A percentile compares a stretch with the other conserved stretches of the same genome.
Evolutionary conservation across 441 rosid genomes (phyloP).

Genomic region (Erodium moschatum): DNA sequence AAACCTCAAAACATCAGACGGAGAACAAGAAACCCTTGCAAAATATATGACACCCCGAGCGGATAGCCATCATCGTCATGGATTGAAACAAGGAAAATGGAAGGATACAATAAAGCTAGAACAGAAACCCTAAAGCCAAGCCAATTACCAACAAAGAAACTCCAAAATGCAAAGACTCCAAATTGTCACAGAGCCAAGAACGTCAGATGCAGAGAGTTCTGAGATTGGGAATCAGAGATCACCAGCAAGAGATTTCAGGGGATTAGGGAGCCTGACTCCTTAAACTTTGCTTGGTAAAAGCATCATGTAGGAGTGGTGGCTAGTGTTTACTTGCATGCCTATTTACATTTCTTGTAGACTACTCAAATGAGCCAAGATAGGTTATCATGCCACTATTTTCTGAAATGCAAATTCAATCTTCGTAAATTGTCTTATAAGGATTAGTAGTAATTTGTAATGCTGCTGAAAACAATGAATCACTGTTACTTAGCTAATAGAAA

Average conservation of each 20-base stretch:
- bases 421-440: not conserved
- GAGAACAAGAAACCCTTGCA: not conserved
- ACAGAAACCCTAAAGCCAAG: not conserved
- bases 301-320: not conserved
- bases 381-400: not conserved
- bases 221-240: too few species aligned
- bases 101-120: not conserved
- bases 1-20: not conserved
- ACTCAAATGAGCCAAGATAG: not conserved
- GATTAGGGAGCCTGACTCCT: not conserved
- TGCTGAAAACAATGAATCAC: not conserved
- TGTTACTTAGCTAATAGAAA: slow-evolving; percentile 12
- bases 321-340: not conserved
- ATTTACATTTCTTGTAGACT: not conserved
- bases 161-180: not conserved
- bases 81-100: not conserved
- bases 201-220: too few species aligned
- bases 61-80: not conserved
- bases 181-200: too few species aligned
- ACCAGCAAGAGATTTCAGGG: not conserved
- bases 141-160: not conserved
- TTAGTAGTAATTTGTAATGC: not conserved
- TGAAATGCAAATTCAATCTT: not conserved
- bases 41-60: not conserved
- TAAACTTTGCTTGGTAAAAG: not conserved